These are phyloP conservation scores for Amanita polypyramis DNA, from an alignment of 768 basidiomycete species.

Conservation along the genomic window DNA sequence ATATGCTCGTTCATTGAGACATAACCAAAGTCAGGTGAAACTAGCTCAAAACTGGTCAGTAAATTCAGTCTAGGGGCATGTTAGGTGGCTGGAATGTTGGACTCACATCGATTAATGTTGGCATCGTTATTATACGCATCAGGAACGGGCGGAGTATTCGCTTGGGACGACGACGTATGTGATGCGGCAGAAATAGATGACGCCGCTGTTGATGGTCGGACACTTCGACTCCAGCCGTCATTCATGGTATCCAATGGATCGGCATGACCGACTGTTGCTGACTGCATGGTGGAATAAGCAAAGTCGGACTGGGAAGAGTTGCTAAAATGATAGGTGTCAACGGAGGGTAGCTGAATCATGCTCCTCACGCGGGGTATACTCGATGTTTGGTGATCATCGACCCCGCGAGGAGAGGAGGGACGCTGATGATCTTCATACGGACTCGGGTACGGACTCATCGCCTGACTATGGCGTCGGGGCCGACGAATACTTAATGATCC, in stretches of 20 bases:
- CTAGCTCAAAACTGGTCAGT: conserved; percentile 44
- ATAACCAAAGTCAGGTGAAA: conserved; percentile 81
- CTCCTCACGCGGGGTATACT: conserved; percentile 67
- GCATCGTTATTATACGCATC: conserved; percentile 59
- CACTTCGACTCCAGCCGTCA: conserved; percentile 40
- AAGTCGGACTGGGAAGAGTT: conserved; percentile 65
- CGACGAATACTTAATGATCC: conserved; percentile 61
- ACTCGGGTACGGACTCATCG: conserved; percentile 79
- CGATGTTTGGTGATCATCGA: conserved; percentile 37
- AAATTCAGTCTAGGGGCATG: background rate
- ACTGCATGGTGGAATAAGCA: conserved; percentile 60
- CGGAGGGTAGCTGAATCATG: conserved; percentile 73
- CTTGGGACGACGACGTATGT: conserved; percentile 70
- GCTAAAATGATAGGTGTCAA: conserved; percentile 56
- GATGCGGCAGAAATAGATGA: conserved; percentile 71
- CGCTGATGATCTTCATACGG: conserved; percentile 67
- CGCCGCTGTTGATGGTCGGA: conserved; percentile 68
- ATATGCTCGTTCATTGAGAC: conserved; percentile 75
- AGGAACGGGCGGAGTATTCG: conserved; percentile 70
- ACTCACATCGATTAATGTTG: conserved; percentile 81
- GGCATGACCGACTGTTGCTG: conserved; percentile 30
- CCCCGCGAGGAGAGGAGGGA: conserved; percentile 61
- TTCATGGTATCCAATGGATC: conserved; percentile 34
- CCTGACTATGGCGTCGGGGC: conserved; percentile 73
- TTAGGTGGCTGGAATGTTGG: conserved; percentile 7